Evolutionary conservation across 139 green algal species (phyloP), one percentile per base, ranked within the genome.

Genomic region (Pseudopediastrum boryanum): DNA sequence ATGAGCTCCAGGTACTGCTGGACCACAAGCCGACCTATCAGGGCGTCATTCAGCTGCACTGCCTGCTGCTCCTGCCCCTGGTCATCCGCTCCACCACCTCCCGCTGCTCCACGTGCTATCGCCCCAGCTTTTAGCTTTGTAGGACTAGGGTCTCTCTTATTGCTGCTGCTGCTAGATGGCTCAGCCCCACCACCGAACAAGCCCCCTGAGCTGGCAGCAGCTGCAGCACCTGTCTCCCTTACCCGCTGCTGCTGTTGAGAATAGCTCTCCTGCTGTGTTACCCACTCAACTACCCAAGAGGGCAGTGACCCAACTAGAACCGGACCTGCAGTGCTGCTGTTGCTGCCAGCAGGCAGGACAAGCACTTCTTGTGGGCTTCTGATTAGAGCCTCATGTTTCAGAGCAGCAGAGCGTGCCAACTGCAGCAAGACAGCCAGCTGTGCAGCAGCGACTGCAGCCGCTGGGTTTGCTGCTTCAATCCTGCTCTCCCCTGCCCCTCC

Each of bases 321-420:
- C 12, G 64, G 39, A 35, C n/a, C 2, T 52, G n/a, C 65, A 2
- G 16, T 51, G 70, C 51, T 77, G 70, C 35, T 68, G 51, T 19
- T 54, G 50, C 21, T 67, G 51, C 25, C 41, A 44, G n/a, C n/a
- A 43, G 50, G 51, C 35, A 77, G 44, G 23, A 36, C 51, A 51
- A 77, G 51, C 23, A 54, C 27, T 9, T 25, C 21, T 16, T 68
- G 23, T n/a, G 65, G 51, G 16, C 70, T 52, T 38, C 51, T 52
- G 41, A 52, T 77, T 10, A 77, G 38, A 77, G 65, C 51, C 27
- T 51, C 70, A 13, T 51, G 51, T 39, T 67, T 51, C 70, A 77
- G n/a, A n/a, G 36, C 70, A 54, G 3, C 36, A 38, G 51, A 77
- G 2, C 36, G n/a, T 50, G 4, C 35, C 39, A n/a, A 21, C 23